Evolutionary conservation across 768 basidiomycete species (phyloP).

Genomic region (Rhizopogon vesiculosus): DNA sequence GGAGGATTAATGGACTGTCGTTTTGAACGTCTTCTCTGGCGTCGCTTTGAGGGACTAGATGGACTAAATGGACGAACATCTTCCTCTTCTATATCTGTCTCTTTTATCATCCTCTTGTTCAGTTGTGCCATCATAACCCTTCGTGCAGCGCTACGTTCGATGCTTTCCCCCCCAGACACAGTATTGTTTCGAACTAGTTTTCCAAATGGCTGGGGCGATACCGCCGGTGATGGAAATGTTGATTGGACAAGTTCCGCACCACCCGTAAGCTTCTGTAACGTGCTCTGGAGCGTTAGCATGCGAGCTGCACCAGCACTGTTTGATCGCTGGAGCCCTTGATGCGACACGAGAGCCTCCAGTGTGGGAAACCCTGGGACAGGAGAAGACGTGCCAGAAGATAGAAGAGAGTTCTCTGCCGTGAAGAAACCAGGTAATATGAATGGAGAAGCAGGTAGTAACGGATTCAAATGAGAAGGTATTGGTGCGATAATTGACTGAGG

Average conservation of each 20-base stretch:
- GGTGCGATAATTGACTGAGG: conserved; percentile 37
- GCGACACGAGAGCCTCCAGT: conserved; percentile 59
- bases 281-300: conserved; percentile 73
- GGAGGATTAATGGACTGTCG: conserved; percentile 35
- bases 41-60: conserved; percentile 47
- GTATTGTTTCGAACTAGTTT: conserved; percentile 69
- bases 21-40: conserved; percentile 47
- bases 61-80: conserved; percentile 34
- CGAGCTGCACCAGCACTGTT: conserved; percentile 79
- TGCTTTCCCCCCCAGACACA: conserved; percentile 66
- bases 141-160: conserved; percentile 56
- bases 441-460: conserved; percentile 39
- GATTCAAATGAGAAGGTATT: conserved; percentile 53
- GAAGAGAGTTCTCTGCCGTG: conserved; percentile 49
- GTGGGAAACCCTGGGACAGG: conserved; percentile 68
- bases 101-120: conserved; percentile 46
- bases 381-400: conserved; percentile 63
- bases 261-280: conserved; percentile 65
- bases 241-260: conserved; percentile 48
- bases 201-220: conserved; percentile 44
- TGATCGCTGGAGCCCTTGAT: conserved; percentile 78
- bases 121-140: conserved; percentile 62
- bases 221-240: conserved; percentile 42
- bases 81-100: conserved; percentile 58
- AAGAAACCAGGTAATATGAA: conserved; percentile 43